A percentile compares a stretch with the other conserved stretches of the same genome.
These are phyloP conservation scores for Neonectria neomacrospora DNA, from an alignment of 2,329 filamentous ascomycete species.

Conservation along the genomic window DNA sequence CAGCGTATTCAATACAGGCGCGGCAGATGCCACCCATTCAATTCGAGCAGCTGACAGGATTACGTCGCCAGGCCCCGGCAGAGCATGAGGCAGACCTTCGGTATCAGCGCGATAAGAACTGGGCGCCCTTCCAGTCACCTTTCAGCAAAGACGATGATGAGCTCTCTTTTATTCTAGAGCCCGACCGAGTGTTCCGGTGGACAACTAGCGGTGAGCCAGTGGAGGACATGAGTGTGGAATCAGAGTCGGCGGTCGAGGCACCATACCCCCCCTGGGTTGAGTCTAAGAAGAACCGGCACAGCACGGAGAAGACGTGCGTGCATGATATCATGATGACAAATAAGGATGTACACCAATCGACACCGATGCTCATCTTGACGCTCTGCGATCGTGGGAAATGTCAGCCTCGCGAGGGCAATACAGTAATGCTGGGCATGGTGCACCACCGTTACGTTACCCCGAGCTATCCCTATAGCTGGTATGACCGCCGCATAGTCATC, in stretches of 20 bases:
- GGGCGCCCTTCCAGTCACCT: conserved; percentile 7
- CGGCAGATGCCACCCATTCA: conserved; percentile 32
- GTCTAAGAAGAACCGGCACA: conserved; percentile 36
- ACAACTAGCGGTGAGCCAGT: not conserved
- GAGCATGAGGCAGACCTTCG: conserved; percentile 4
- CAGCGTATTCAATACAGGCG: no score
- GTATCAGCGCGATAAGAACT: conserved; percentile 11
- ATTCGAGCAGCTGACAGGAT: conserved; percentile 32
- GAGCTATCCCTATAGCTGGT: conserved; percentile 37
- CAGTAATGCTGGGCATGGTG: conserved; percentile 38
- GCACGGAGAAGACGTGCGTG: conserved; percentile 30
- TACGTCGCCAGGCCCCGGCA: conserved; percentile 29
- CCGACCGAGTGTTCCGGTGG: conserved; percentile 5
- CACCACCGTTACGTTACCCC: conserved; percentile 40
- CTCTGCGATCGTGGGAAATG: conserved; percentile 36
- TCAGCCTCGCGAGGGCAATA: conserved; percentile 35
- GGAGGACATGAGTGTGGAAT: not conserved
- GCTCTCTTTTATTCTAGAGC: conserved; percentile 7
- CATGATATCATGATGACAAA: conserved; percentile 41
- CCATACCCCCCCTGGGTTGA: conserved; percentile 33
- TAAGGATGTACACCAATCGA: conserved; percentile 37
- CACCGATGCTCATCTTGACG: conserved; percentile 40
- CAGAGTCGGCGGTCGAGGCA: conserved; percentile 34
- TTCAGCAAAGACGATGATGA: conserved; percentile 5
- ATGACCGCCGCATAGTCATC: conserved; percentile 39